Conservation (phyloP, 2,329 filamentous ascomycete species). For the Colletotrichum sp. region DNA sequence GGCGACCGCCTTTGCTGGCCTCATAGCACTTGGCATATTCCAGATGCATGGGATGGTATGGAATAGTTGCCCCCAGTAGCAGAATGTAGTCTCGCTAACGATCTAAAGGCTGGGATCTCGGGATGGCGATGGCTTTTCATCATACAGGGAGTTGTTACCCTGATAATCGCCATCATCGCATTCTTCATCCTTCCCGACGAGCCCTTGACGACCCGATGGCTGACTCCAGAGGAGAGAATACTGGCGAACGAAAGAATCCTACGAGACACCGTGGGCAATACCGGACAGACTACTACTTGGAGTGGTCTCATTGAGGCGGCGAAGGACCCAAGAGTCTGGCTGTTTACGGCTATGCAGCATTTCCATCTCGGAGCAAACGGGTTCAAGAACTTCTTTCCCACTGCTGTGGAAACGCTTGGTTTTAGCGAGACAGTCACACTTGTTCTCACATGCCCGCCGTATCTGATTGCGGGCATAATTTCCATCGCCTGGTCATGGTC, state of each 20-base stretch:
- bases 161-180: constrained; percentile 14
- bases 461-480: constrained; percentile 41
- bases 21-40: constrained; percentile 29
- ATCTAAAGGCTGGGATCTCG: constrained; percentile 16
- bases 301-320: constrained; percentile 46
- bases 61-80: rapidly evolving
- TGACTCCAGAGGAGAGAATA: constrained; percentile 39
- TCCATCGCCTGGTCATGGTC: constrained; percentile 39
- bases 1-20: constrained; percentile 30
- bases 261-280: constrained; percentile 28
- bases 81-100: rapidly evolving
- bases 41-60: constrained; percentile 34
- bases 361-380: constrained; percentile 39
- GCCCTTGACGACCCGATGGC: constrained; percentile 40
- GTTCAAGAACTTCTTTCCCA: constrained; percentile 35
- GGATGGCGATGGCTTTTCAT: constrained; percentile 89
- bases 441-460: constrained; percentile 48
- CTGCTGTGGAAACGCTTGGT: constrained; percentile 34
- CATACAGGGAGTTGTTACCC: constrained; percentile 63
- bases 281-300: constrained; percentile 31
- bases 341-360: constrained; percentile 53
- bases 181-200: constrained; percentile 27
- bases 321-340: constrained; percentile 47
- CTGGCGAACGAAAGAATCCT: constrained; percentile 45
- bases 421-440: constrained; percentile 47